These are phyloP conservation scores for Maudiozyma saulgeensis DNA, from an alignment of 805 yeast genomes.

Conservation along the genomic window DNA sequence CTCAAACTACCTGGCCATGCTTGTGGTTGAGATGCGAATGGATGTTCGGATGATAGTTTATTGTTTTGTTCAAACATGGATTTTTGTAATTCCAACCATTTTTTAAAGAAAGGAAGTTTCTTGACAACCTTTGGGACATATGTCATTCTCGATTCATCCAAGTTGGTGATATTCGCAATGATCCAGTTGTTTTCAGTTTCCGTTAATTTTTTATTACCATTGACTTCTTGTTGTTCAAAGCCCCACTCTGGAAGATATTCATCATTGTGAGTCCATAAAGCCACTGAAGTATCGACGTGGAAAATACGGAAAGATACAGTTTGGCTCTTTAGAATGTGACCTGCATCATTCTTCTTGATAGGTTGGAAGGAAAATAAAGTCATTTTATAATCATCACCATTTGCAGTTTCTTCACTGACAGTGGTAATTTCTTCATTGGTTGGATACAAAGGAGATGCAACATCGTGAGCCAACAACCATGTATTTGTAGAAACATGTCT, in stretches of 20 bases:
- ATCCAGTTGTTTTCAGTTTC: slow-evolving; percentile 68
- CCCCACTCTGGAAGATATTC: slow-evolving; percentile 92
- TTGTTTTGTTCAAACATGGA: slow-evolving; percentile 91
- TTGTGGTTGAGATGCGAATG: slow-evolving; percentile 87
- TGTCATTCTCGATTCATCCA: slow-evolving; percentile 54
- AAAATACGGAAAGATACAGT: slow-evolving; percentile 59
- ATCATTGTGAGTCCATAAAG: slow-evolving; percentile 89
- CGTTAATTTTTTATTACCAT: slow-evolving; percentile 77
- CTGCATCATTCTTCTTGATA: slow-evolving; percentile 40
- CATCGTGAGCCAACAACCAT: slow-evolving; percentile 80
- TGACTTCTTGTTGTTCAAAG: slow-evolving; percentile 80
- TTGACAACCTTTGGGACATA: slow-evolving; percentile 57
- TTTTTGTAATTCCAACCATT: slow-evolving; percentile 83
- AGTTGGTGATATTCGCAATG: slow-evolving; percentile 56
- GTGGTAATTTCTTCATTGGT: slow-evolving; percentile 93
- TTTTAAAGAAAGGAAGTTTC: slow-evolving; percentile 61
- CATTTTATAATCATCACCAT: slow-evolving; percentile 48
- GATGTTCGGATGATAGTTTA: slow-evolving; percentile 77
- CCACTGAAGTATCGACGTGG: slow-evolving; percentile 82
- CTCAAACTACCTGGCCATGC: slow-evolving; percentile 83
- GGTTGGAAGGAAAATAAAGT: slow-evolving; percentile 72
- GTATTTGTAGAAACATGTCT: slow-evolving; percentile 76
- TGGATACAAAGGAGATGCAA: slow-evolving; percentile 85
- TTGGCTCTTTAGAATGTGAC: slow-evolving; percentile 48
- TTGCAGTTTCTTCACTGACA: slow-evolving; percentile 50